Evolutionary conservation across 192 early-diverging fungal species (phyloP).

Genomic region (Pilaira anomala): DNA sequence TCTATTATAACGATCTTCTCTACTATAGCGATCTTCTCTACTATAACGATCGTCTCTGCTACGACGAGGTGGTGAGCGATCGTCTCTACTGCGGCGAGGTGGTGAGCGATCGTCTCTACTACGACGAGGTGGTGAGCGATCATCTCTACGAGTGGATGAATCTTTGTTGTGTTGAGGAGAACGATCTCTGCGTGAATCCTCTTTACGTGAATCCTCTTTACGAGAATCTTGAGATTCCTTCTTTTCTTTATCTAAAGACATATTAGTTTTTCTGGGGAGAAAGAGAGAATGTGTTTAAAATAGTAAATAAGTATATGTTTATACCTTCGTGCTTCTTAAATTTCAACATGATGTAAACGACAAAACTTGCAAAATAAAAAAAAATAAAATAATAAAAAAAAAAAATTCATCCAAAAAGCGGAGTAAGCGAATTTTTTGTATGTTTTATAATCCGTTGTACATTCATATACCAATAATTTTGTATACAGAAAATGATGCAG

Average conservation of each 20-base stretch:
- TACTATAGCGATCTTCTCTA: too few relatives aligned
- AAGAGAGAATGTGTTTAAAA: background rate
- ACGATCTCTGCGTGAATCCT: constrained; percentile 2
- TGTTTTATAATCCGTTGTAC: too few relatives aligned
- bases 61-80: too few relatives aligned
- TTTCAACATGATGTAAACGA: background rate
- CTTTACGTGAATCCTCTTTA: background rate
- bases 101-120: background rate
- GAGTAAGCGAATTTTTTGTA: too few relatives aligned
- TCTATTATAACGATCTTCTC: too few relatives aligned
- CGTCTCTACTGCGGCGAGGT: too few relatives aligned
- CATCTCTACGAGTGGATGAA: background rate
- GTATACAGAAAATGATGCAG: too few relatives aligned
- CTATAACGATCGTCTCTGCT: too few relatives aligned
- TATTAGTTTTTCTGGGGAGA: too few relatives aligned
- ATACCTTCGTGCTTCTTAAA: constrained; percentile 10
- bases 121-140: constrained; percentile 6
- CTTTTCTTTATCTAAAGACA: constrained; percentile 1
- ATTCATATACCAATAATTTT: too few relatives aligned
- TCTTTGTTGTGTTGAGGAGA: background rate
- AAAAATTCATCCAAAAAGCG: too few relatives aligned
- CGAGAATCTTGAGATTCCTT: background rate
- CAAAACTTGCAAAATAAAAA: background rate
- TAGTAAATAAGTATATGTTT: background rate
- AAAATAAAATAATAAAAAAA: background rate